A percentile compares a stretch with the other conserved stretches of the same genome.
Evolutionary conservation across 1,284 basidiomycete species (phyloP).

Genomic region (Leccinum fuscescens): DNA sequence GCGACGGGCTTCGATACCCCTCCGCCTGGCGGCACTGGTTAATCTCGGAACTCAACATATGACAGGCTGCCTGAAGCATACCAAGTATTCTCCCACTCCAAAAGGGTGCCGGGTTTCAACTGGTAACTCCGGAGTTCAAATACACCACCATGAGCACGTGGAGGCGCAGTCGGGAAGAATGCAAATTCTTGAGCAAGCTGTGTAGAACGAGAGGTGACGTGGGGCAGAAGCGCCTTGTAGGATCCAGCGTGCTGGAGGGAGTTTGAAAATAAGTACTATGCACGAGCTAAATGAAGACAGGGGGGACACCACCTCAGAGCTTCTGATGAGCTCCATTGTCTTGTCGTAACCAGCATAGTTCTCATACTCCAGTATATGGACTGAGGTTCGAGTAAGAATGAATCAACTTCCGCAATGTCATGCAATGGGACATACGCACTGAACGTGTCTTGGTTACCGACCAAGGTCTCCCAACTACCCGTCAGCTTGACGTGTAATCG

Average conservation of each 20-base stretch:
- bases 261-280: slow-evolving; percentile 1
- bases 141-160: slow-evolving; percentile 80
- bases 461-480: slow-evolving; percentile 86
- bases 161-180: slow-evolving; percentile 88
- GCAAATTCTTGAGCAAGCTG: slow-evolving; percentile 92
- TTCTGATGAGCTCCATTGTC: slow-evolving; percentile 56
- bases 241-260: slow-evolving; percentile 54
- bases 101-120: slow-evolving; percentile 77
- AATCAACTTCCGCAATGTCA: background rate
- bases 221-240: slow-evolving; percentile 70
- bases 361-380: slow-evolving; percentile 86
- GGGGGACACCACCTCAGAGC: slow-evolving; percentile 50
- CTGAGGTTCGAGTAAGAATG: slow-evolving; percentile 31
- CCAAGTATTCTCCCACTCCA: slow-evolving; percentile 95
- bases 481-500: slow-evolving; percentile 81
- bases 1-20: slow-evolving; percentile 84
- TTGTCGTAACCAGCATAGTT: slow-evolving; percentile 85
- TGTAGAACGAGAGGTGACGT: slow-evolving; percentile 65
- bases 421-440: slow-evolving; percentile 27
- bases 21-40: slow-evolving; percentile 53
- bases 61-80: slow-evolving; percentile 33
- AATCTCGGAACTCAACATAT: slow-evolving; percentile 1
- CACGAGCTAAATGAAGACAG: slow-evolving; percentile 1
- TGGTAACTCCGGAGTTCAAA: slow-evolving; percentile 90
- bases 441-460: slow-evolving; percentile 87